Base-by-base conservation (phyloP, 176 grass and related monocot species). In the Eleusine indica region DNA sequence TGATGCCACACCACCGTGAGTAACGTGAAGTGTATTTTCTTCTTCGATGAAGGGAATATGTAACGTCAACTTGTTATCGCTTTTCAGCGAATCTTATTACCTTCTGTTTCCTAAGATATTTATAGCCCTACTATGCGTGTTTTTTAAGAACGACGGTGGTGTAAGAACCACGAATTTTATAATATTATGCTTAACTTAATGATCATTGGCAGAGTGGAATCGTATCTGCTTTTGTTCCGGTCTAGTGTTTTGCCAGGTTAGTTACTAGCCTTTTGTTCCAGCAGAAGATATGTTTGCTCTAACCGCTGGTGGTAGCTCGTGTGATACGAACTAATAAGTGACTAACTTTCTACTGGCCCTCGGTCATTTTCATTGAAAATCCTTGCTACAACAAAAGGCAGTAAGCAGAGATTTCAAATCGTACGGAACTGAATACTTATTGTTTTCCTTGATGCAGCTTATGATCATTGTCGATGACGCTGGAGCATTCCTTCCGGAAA, bases 381-480 rank as follows among this genome's bases (percentile, higher is more conserved):
- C 40, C 60, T 71, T 14, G 32, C 12, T 69, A 13, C 68, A 42
- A 57, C 44, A 38, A 58, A 12, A 77, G 32, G 32, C 32, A 2
- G 32, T 35, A 35, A 70, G 13, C 2, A 38, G 21, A 43, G 4
- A 30, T 60, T 61, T 40, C 28, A 29, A 70, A 30, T 54, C 66
- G 43, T 3, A 41, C 38, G 22, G 35, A 70, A 42, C 49, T 58
- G 6, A 44, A 38, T 5, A 58, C 61, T 11, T 74, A 17, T 52
- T 73, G 11, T 18, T 86, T 79, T 63, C 54, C 9, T 21, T 85
- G 44, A 75, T 85, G 87, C 89, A 98, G 95, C 92, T 98, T 28
- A 98, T 98, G 95, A 95, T 98, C 64, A 81, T 98, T 37, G 95
- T 95, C 17, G 95, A 98, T 63, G 91, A 95, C 52, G 95, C 84